Percentiles rank a stretch among this genome's conserved stretches.
These are phyloP conservation scores for Botryotinia calthae DNA, from an alignment of 2,329 filamentous ascomycete species.

Conservation along the genomic window DNA sequence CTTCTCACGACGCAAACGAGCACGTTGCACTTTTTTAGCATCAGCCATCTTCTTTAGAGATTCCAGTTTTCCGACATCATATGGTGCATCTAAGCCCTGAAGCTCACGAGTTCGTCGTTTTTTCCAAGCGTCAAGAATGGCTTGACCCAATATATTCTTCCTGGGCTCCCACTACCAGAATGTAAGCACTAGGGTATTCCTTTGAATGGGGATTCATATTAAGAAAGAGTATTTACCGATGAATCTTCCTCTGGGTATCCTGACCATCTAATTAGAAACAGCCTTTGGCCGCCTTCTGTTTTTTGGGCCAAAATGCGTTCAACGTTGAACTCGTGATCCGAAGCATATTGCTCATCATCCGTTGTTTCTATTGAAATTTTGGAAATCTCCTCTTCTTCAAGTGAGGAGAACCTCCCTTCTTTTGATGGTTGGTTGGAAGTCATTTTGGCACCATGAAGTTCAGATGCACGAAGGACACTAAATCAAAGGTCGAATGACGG, in stretches of 20 bases:
- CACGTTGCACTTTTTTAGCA: constrained; percentile 27
- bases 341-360: constrained; percentile 22
- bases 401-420: neutral
- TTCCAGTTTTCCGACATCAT: constrained; percentile 31
- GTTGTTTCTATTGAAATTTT: constrained; percentile 57
- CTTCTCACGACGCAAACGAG: constrained; percentile 28
- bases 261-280: constrained; percentile 64
- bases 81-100: constrained; percentile 26
- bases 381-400: constrained; percentile 53
- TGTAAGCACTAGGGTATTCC: neutral
- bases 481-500: neutral
- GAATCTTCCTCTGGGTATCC: constrained; percentile 55
- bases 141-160: constrained; percentile 42
- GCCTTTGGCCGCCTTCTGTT: constrained; percentile 36
- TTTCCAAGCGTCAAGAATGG: constrained; percentile 40
- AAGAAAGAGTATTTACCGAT: constrained; percentile 39
- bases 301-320: constrained; percentile 53
- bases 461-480: neutral
- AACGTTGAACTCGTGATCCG: constrained; percentile 37
- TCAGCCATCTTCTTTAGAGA: constrained; percentile 9
- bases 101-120: constrained; percentile 29
- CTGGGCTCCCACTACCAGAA: constrained; percentile 46
- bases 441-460: constrained; percentile 1
- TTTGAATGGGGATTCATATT: neutral
- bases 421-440: neutral